Conservation (phyloP, 371 early-diverging fungal species). For the Apophysomyces elegans region DNA sequence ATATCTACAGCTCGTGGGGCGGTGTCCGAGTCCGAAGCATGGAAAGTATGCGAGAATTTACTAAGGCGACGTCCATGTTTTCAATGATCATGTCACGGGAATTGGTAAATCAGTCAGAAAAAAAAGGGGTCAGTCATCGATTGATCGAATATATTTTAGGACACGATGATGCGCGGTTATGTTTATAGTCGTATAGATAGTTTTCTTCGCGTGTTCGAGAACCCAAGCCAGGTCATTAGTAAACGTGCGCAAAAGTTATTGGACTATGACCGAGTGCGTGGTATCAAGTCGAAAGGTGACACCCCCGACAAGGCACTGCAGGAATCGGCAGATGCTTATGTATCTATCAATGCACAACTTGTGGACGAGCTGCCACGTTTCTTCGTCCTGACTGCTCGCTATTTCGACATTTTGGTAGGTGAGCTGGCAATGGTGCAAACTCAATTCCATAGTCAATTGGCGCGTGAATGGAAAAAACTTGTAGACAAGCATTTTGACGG, state of each 20-base stretch:
- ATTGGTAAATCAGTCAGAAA: slow-evolving; percentile 28
- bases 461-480: slow-evolving; percentile 39
- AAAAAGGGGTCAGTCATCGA: background rate
- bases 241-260: slow-evolving; percentile 78
- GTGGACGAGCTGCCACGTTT: slow-evolving; percentile 79
- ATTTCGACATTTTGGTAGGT: slow-evolving; percentile 65
- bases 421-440: slow-evolving; percentile 68
- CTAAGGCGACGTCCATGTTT: slow-evolving; percentile 28
- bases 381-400: slow-evolving; percentile 59
- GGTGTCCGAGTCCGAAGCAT: slow-evolving; percentile 47
- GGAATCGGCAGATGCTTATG: slow-evolving; percentile 74
- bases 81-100: slow-evolving; percentile 37
- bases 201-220: slow-evolving; percentile 65
- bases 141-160: background rate
- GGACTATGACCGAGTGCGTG: slow-evolving; percentile 73
- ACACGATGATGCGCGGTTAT: slow-evolving; percentile 36
- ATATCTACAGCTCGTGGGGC: slow-evolving; percentile 57
- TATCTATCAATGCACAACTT: slow-evolving; percentile 77
- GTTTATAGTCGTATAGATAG: slow-evolving; percentile 64
- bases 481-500: slow-evolving; percentile 26
- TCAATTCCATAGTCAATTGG: slow-evolving; percentile 46
- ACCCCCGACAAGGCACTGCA: slow-evolving; percentile 67
- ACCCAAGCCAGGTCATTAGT: slow-evolving; percentile 73
- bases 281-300: slow-evolving; percentile 64
- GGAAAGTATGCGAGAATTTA: slow-evolving; percentile 36